A percentile compares a stretch with the other conserved stretches of the same genome.
These are phyloP conservation scores for Cryptosporidium felis DNA, from an alignment of 169 alveolate genomes.

Conservation along the genomic window DNA sequence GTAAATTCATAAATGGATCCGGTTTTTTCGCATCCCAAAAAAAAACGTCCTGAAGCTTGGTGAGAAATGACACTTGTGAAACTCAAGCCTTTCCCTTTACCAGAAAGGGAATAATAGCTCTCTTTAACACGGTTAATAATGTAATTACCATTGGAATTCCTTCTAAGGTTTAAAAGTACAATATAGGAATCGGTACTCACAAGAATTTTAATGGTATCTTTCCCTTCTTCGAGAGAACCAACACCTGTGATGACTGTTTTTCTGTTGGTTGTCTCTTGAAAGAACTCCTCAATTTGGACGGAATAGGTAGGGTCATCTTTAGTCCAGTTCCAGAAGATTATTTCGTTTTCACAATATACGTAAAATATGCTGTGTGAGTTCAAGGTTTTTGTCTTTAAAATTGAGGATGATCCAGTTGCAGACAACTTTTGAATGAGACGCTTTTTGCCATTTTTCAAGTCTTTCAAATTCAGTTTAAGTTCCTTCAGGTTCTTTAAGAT, in stretches of 20 bases:
- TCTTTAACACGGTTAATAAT: conserved; percentile 38
- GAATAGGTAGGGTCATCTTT: conserved; percentile 50
- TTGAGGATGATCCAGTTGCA: background rate
- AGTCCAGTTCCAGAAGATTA: conserved; percentile 65
- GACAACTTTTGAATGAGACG: background rate
- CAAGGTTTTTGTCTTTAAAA: background rate
- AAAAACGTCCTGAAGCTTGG: conserved; percentile 51
- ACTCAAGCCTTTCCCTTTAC: background rate
- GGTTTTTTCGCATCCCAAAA: conserved; percentile 45
- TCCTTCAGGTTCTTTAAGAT: background rate
- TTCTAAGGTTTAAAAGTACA: background rate
- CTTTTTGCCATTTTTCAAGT: background rate
- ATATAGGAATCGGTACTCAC: conserved; percentile 17
- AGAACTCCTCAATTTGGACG: conserved; percentile 59
- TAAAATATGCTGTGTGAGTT: conserved; percentile 40
- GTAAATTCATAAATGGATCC: conserved; percentile 49
- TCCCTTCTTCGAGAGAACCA: conserved; percentile 15
- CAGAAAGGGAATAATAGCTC: conserved; percentile 19
- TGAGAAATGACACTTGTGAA: background rate
- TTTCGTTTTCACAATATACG: conserved; percentile 15
- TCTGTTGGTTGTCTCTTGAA: background rate
- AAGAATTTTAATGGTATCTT: background rate
- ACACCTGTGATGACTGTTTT: conserved; percentile 43
- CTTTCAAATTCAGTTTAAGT: background rate
- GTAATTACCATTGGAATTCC: conserved; percentile 35